These are phyloP conservation scores for Erodium moschatum DNA, from an alignment of 441 rosid genomes.

Conservation along the genomic window DNA sequence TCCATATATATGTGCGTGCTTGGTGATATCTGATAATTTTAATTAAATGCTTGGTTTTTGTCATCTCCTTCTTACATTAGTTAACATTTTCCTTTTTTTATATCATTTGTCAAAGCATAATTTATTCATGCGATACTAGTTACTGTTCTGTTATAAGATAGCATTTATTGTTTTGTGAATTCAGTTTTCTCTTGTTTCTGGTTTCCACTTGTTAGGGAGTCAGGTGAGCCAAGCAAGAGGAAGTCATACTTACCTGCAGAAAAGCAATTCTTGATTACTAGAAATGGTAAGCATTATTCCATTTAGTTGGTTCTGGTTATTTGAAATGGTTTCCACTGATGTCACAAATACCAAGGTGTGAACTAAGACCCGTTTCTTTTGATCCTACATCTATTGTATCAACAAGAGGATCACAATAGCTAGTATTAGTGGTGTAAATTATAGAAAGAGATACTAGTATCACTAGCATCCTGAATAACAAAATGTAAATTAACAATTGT, in stretches of 20 bases:
- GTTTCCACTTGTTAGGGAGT: constrained; percentile 51
- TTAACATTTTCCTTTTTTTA: background rate
- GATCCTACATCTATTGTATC: background rate
- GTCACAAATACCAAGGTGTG: background rate
- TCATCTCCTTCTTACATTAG: background rate
- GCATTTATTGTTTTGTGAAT: background rate
- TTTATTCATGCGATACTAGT: background rate
- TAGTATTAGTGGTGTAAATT: background rate
- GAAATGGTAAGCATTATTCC: constrained; percentile 53
- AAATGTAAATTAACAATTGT: background rate
- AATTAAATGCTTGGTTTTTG: background rate
- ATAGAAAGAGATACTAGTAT: background rate
- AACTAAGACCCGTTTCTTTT: background rate
- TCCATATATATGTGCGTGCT: background rate
- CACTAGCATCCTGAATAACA: background rate
- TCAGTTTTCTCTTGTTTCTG: background rate
- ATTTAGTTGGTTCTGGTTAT: background rate
- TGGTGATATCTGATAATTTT: background rate
- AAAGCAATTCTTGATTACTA: constrained; percentile 85
- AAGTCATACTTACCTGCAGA: constrained; percentile 73
- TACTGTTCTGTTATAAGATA: background rate
- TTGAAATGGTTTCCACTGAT: background rate
- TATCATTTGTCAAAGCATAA: background rate
- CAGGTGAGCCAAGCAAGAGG: constrained; percentile 88
- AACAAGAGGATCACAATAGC: background rate